Evolutionary conservation across 176 grass and related monocot species (phyloP), one percentile per base, ranked within the genome.

Genomic region (Canna indica): DNA sequence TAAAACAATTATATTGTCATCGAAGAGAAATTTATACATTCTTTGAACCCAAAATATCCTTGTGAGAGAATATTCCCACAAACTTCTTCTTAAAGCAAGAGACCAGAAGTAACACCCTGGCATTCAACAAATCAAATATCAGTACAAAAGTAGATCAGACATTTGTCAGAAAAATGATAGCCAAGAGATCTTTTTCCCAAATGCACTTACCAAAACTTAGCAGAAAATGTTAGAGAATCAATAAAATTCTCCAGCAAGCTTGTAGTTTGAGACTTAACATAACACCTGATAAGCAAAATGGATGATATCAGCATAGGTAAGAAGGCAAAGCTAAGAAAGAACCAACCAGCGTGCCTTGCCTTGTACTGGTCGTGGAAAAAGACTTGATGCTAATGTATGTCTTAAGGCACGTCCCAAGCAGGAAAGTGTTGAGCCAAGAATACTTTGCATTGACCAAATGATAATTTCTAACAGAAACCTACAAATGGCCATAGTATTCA

Each of bases 81-180:
- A 92, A 97, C 80, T 97, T 97, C 42, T 78, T 75, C 78, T 73
- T 90, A 81, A 97, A 97, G 71, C 86, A 92, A 29, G 88, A 85
- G 70, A 85, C 74, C 68, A 85, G 74, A 83, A 97, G 79, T 79
- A 90, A 81, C 15, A 77, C 71, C 93, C 93, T 92, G 79, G 41
- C 58, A 87, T 73, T 28, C 64, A 80, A 68, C 47, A 61, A 82
- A 70, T 15, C 39, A 81, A 62, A 66, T 64, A 57, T 76, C 18
- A 29, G 30, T 69, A 62, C 47, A 75, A 39, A 25, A 31, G 75
- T 29, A 87, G 47, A 68, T 74, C 36, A 79, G 15, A 20, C 8
- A 13, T 27, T 26, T 59, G 47, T 65, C 34, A 52, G 73, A 46
- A 71, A 77, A 72, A 76, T 62, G 22, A 30, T 15, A 79, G 10